phyloP scores from a whole-genome alignment of 2,329 filamentous ascomycete genomes.

The Cytospora piceicola region DNA sequence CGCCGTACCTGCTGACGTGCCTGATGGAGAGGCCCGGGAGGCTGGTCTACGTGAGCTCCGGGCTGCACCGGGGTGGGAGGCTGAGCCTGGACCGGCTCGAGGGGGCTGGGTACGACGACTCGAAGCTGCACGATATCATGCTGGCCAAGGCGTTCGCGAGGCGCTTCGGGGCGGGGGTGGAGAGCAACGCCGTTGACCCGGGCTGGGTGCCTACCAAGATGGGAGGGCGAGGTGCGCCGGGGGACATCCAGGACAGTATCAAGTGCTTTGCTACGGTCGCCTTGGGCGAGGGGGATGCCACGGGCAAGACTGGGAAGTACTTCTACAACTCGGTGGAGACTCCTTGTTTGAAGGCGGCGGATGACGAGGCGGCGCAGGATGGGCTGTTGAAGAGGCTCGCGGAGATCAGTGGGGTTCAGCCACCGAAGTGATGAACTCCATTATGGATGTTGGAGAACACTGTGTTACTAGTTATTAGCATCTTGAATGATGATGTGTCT shows the following conservation, averaged over 20 bases:
- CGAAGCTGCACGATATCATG: constrained; percentile 60
- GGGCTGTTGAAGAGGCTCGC: constrained; percentile 44
- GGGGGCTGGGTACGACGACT: constrained; percentile 52
- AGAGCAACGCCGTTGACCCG: constrained; percentile 53
- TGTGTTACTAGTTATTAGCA: not conserved
- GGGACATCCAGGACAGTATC: constrained; percentile 50
- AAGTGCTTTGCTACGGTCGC: constrained; percentile 53
- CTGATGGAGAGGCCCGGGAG: constrained; percentile 52
- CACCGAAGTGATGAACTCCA: constrained; percentile 10
- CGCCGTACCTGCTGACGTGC: constrained; percentile 60
- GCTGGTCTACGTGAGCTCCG: constrained; percentile 56
- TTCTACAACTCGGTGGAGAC: constrained; percentile 42
- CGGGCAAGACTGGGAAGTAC: constrained; percentile 43
- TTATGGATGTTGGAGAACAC: too few species aligned
- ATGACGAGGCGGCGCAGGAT: constrained; percentile 49
- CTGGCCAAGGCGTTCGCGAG: constrained; percentile 58
- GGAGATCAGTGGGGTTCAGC: constrained; percentile 36
- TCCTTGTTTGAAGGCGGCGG: constrained; percentile 37
- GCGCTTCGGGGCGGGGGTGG: constrained; percentile 43
- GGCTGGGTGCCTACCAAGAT: constrained; percentile 61
- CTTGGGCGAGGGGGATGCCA: constrained; percentile 42
- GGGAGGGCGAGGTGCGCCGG: constrained; percentile 53
- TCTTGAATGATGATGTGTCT: not conserved
- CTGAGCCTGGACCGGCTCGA: constrained; percentile 48
- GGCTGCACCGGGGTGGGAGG: constrained; percentile 55